Evolutionary conservation across 371 early-diverging fungal genomes (phyloP).

Genomic region (Lichtheimia hyalospora): DNA sequence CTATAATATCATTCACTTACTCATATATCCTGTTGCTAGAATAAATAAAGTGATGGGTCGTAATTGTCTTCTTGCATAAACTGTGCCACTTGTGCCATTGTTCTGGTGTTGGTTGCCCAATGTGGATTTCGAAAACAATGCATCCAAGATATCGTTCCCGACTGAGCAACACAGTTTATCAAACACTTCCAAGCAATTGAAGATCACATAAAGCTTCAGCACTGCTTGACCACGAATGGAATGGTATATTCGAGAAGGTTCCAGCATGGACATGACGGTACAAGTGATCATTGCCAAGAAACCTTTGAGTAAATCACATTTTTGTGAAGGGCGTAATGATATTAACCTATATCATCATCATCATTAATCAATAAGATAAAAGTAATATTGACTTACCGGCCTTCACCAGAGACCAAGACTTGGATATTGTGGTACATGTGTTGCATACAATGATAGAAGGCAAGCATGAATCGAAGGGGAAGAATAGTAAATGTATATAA

Average conservation of each 20-base stretch:
- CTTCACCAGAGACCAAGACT: conserved; percentile 20
- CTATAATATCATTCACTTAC: conserved; percentile 26
- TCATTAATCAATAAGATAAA: too few relatives aligned
- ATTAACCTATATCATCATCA: conserved; percentile 16
- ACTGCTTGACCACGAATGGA: conserved; percentile 93
- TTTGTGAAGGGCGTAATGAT: conserved; percentile 74
- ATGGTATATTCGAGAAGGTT: conserved; percentile 92
- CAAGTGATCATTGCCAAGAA: conserved; percentile 73
- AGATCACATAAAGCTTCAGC: conserved; percentile 96
- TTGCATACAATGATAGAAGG: conserved; percentile 46
- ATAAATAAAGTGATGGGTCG: conserved; percentile 64
- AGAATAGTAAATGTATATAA: conserved; percentile 91
- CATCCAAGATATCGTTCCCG: conserved; percentile 93
- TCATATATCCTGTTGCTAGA: conserved; percentile 79
- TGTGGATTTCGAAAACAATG: conserved; percentile 77
- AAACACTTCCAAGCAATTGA: conserved; percentile 92
- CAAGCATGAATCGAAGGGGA: conserved; percentile 83
- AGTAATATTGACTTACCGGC: conserved; percentile 15
- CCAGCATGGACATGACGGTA: conserved; percentile 72
- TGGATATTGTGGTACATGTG: conserved; percentile 17
- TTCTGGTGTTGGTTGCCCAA: conserved; percentile 38
- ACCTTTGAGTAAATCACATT: conserved; percentile 86
- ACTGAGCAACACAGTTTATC: conserved; percentile 93
- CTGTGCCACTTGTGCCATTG: conserved; percentile 12
- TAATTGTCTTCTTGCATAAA: conserved; percentile 49